These are phyloP conservation scores for Syncephalastrum monosporum DNA, from an alignment of 371 early-diverging fungal species.

Conservation along the genomic window DNA sequence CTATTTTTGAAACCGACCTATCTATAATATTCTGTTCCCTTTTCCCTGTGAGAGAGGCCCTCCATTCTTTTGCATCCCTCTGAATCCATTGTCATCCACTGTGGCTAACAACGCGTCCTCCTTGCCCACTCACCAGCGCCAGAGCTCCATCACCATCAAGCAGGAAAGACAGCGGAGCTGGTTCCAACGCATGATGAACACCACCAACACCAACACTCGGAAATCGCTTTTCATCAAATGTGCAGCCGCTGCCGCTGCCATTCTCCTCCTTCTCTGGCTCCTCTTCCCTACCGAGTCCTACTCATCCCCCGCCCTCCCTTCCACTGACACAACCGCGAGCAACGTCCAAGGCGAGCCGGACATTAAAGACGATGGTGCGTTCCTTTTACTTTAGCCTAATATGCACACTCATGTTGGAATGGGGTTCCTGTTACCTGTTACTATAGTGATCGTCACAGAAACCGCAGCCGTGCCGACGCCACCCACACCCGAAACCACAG, in stretches of 20 bases:
- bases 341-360: too few species aligned
- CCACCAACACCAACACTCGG: slow-evolving; percentile 21
- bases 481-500: slow-evolving; percentile 7
- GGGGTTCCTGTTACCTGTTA: background rate
- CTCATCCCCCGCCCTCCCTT: slow-evolving; percentile 1
- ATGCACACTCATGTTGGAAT: slow-evolving; percentile 2
- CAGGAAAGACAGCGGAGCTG: slow-evolving; percentile 29
- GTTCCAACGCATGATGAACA: slow-evolving; percentile 28
- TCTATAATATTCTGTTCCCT: too few species aligned
- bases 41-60: too few species aligned
- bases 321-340: background rate
- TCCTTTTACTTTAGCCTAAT: too few species aligned
- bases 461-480: slow-evolving; percentile 1
- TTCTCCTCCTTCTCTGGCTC: slow-evolving; percentile 21
- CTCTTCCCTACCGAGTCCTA: slow-evolving; percentile 15
- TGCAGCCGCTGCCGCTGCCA: slow-evolving; percentile 4
- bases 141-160: slow-evolving; percentile 42
- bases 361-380: too few species aligned
- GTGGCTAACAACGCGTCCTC: slow-evolving; percentile 14
- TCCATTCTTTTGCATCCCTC: too few species aligned
- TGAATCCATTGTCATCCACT: background rate
- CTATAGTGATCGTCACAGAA: slow-evolving; percentile 7
- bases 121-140: slow-evolving; percentile 39
- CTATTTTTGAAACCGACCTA: too few species aligned
- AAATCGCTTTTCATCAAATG: slow-evolving; percentile 17